Evolutionary conservation across 1,284 basidiomycete species (phyloP), one percentile per base, ranked within the genome.

Genomic region (Pisolithus thermaeus): DNA sequence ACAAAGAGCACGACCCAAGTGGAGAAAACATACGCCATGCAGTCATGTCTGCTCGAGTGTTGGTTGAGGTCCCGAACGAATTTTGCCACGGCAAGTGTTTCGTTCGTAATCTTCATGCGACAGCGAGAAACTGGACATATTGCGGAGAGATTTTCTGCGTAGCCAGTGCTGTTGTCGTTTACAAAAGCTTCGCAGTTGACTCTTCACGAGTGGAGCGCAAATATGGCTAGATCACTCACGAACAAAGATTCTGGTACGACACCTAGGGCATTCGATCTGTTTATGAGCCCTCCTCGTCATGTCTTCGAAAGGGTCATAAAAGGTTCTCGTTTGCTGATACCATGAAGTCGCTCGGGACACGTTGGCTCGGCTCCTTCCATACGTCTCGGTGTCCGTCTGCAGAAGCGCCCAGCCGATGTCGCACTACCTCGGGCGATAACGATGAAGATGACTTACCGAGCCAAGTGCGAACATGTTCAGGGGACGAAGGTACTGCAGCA

Each of bases 251-350:
- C 39, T 49, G 3, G 58, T 62, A n/a, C 58, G 56, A 58, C 71
- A 74, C 14, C 60, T 58, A 3, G 72, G 72, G 43, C 72, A 73
- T 20, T 57, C 49, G 7, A 73, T 32, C 6, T 57, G 39, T 36
- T 61, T 69, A 16, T 60, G 50, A 4, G 7, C 47, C 49, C 56
- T 52, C 27, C 54, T 53, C 2, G 56, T 30, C 36, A 68, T 57
- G 12, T 70, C 59, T 23, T 73, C 68, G 18, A 73, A 62, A 1
- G 69, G 71, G 49, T 73, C 62, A 43, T 69, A 74, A 0, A 55
- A 56, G 3, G 56, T 59, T 4, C 61, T 58, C 0, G 70, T 74
- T 37, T 62, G 53, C 37, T 57, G 57, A 14, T 52, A 41, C 73
- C 71, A 73, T 6, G 57, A 48, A 7, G 48, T 47, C 35, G 46